Base-by-base conservation (phyloP, 768 basidiomycete species). In the Tephrocybe sp. region DNA sequence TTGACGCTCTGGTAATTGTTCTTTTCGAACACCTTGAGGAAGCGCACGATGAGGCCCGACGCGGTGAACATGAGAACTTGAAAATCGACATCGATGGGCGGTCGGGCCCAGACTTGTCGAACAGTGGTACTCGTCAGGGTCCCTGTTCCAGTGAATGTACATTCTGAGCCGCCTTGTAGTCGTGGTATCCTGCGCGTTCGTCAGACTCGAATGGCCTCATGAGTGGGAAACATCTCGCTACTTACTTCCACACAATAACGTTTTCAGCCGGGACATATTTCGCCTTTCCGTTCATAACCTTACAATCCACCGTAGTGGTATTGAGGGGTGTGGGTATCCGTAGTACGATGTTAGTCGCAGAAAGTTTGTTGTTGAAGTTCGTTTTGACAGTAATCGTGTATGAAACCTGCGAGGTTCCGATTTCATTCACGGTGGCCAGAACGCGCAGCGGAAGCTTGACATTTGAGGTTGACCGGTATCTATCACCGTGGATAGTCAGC, bases 51-150 rank as follows among this genome's bases (percentile, higher is more conserved):
- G 61, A 99, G 68, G 1, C 97, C 97, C 10, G 96, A 98, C 10
- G 97, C 80, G 0, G 97, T 98, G 69, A 98, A 92, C 97, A 99
- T 99, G 59, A 99, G 77, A 51, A 99, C 97, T 72, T 95, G 93
- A 72, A 99, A 99, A 68, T 99, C 97, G 56, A 98, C 86, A 59
- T 96, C 92, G 62, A 99, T 98, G 6, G 97, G 97, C 14, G 97
- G 97, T 48, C 97, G 77, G 2, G 95, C 94, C 97, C 97, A 99
- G 4, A 96, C 86, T 78, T 98, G 94, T 31, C 93, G 85, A 52
- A 84, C 80, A 0, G 97, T 99, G 30, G 93, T 96, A 53, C 84
- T 82, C 1, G 95, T 92, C 54, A 98, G 73, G 31, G 80, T 78
- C 5, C 93, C 96, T 8, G 85, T 82, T 0, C 84, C 97, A 2